Percentiles rank a stretch among this genome's conserved stretches.
Evolutionary conservation across 352 stramenopile species (phyloP).

Genomic region (Phytophthora hibernalis): DNA sequence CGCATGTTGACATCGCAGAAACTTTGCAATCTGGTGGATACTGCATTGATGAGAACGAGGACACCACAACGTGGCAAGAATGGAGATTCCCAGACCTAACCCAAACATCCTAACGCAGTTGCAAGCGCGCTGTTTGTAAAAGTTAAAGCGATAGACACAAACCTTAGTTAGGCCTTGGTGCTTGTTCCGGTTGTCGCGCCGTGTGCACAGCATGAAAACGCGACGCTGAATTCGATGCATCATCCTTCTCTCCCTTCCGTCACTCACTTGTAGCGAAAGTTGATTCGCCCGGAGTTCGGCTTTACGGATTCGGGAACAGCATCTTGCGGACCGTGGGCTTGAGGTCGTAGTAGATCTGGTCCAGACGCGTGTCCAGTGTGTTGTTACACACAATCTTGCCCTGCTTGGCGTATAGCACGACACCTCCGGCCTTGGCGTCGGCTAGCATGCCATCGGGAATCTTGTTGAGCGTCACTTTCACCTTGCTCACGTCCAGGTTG

Average conservation of each 20-base stretch:
- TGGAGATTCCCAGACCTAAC: constrained; percentile 32
- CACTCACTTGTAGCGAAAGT: constrained; percentile 2
- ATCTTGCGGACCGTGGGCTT: constrained; percentile 83
- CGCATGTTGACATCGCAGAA: background rate
- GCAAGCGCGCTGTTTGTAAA: constrained; percentile 21
- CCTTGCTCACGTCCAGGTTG: constrained; percentile 91
- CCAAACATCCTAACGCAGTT: constrained; percentile 8
- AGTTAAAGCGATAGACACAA: constrained; percentile 24
- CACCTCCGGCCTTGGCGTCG: constrained; percentile 79
- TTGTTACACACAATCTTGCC: constrained; percentile 99
- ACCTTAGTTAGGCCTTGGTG: constrained; percentile 24
- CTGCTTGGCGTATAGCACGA: constrained; percentile 89
- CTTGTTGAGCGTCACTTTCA: constrained; percentile 93
- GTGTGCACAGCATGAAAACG: background rate
- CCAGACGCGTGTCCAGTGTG: constrained; percentile 93
- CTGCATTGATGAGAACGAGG: background rate
- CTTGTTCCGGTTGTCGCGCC: constrained; percentile 12
- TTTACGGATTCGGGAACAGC: constrained; percentile 73
- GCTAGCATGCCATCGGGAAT: constrained; percentile 84
- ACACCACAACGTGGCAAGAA: constrained; percentile 19
- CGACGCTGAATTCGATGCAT: constrained; percentile 17
- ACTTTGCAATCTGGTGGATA: background rate
- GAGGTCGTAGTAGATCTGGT: constrained; percentile 86
- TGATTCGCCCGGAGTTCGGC: background rate
- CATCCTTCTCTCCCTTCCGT: background rate